Evolutionary conservation across 805 yeast genomes (phyloP), one percentile per base, ranked within the genome.

Genomic region (Starmerella stellata): DNA sequence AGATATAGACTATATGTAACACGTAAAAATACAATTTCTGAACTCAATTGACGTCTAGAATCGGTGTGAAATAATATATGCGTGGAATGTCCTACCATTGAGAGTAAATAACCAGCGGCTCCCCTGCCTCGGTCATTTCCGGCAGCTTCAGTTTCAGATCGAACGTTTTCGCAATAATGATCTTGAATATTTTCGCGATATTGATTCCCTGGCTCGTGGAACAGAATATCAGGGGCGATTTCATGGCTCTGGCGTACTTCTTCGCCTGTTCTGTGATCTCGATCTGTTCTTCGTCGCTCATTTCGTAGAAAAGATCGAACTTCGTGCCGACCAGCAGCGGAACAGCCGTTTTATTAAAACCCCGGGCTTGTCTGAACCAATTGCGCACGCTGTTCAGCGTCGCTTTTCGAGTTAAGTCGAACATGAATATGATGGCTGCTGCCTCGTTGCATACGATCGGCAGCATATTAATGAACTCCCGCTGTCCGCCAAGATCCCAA

Each of bases 401-500:
- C 21, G 83, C 72, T 45, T 78, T 80, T 34, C 94, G 66, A 1
- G 95, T 80, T 42, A 87, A 61, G 58, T 87, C 96, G 63, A 78
- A 87, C 75, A 80, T 74, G 51, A 85, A 83, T 32, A 87, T 64
- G 20, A 87, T 72, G 1, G 95, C 93, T 13, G 83, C 90, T 0
- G 96, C 90, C 44, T 85, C 95, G 46, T 78, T 74, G 14, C 92
- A 77, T 13, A 87, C 95, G 41, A 87, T 64, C 18, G 95, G 94
- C 30, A 90, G 63, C 98, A 87, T 87, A 56, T 87, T 87, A 39
- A 83, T 80, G 59, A 82, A 87, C 57, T 90, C 95, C 38, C 80
- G 70, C 51, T 85, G 93, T 1, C 98, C 98, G 19, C 98, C 98
- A 11, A 87, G 62, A 58, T 87, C 98, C 93, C 95, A 87, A 24